Conservation (phyloP, 306 rosid species). For the Quercus parvula region DNA sequence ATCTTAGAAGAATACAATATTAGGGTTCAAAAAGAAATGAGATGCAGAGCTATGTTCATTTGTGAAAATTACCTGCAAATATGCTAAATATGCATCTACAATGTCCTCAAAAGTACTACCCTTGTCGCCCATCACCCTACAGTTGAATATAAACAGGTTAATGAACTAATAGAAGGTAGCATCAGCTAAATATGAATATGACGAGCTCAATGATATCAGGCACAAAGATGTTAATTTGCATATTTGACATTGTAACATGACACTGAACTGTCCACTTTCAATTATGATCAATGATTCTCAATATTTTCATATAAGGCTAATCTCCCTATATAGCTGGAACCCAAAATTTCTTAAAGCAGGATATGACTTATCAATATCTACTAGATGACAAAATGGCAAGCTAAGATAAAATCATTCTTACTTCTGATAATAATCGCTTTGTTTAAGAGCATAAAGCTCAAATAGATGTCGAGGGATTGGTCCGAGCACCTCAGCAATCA, state of each 20-base stretch:
- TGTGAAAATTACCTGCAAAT: constrained; percentile 78
- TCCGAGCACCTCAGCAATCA: constrained; percentile 81
- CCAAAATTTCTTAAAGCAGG: background rate
- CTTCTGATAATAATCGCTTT: constrained; percentile 56
- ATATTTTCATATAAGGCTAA: background rate
- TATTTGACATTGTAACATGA: background rate
- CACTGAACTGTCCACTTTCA: background rate
- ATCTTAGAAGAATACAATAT: background rate
- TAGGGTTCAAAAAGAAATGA: constrained; percentile 10
- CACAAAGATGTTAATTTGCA: constrained; percentile 1
- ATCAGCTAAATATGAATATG: background rate
- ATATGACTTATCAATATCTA: background rate
- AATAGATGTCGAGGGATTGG: constrained; percentile 82
- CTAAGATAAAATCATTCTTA: constrained; percentile 47
- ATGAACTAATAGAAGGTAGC: constrained; percentile 2
- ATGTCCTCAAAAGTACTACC: constrained; percentile 70
- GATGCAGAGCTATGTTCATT: constrained; percentile 5
- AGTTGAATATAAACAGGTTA: constrained; percentile 25
- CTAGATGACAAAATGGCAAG: constrained; percentile 5
- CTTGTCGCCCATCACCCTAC: constrained; percentile 52
- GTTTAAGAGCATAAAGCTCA: constrained; percentile 90
- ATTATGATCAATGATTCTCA: background rate
- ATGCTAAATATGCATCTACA: constrained; percentile 85
- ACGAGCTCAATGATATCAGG: background rate
- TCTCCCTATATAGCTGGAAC: background rate